phyloP scores from a whole-genome alignment of 441 rosid species.

The Pelargonium citronellum region DNA sequence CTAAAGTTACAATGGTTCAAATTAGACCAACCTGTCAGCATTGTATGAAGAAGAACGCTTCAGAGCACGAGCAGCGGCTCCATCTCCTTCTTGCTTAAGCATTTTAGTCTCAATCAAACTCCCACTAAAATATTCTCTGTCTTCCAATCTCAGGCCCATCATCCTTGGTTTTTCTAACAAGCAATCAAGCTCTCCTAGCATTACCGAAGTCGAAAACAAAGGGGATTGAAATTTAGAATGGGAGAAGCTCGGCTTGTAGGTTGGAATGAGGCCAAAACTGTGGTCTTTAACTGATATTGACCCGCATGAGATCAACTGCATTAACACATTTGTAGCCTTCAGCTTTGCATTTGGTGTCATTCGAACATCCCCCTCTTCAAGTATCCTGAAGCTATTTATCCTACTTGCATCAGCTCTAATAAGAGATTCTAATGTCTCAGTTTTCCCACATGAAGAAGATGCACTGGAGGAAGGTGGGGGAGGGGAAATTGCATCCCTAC shows the following conservation, averaged over 20 bases:
- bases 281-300: constrained; percentile 65
- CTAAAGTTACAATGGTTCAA: not conserved
- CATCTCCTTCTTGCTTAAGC: constrained; percentile 44
- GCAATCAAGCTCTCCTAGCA: constrained; percentile 75
- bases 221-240: constrained; percentile 67
- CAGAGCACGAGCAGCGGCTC: constrained; percentile 32
- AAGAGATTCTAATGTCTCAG: constrained; percentile 81
- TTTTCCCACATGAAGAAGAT: constrained; percentile 63
- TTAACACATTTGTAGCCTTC: constrained; percentile 50
- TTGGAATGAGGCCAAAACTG: constrained; percentile 58
- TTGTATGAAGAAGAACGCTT: constrained; percentile 93
- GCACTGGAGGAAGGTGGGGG: constrained; percentile 58
- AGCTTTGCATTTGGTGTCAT: constrained; percentile 48
- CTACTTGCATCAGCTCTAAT: constrained; percentile 80
- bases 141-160: constrained; percentile 50
- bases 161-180: constrained; percentile 54
- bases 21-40: constrained; percentile 65
- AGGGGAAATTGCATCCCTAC: constrained; percentile 56
- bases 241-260: constrained; percentile 63
- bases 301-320: constrained; percentile 73
- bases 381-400: constrained; percentile 86
- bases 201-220: constrained; percentile 57
- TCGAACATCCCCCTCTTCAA: constrained; percentile 69
- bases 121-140: constrained; percentile 64
- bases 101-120: constrained; percentile 63